Evolutionary conservation across 208 protist species (phyloP), one percentile per base, ranked within the genome.

Genomic region (Crithidia bombi): DNA sequence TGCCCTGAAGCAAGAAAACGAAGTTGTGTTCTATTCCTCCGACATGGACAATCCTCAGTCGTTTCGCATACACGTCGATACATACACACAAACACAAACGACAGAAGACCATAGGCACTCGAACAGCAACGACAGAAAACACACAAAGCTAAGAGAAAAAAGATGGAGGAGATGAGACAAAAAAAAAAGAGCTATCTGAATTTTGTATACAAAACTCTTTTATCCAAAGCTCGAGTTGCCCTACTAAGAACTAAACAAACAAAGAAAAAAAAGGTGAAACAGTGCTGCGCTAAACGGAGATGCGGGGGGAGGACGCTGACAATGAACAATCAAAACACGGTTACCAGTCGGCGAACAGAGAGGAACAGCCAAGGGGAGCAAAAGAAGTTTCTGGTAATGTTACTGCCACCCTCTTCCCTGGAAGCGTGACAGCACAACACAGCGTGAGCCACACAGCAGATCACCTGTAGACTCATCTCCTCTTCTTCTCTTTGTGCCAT

Each of bases 71-170:
- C n/a, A 30, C n/a, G n/a, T n/a, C n/a, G n/a, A n/a, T n/a, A n/a
- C n/a, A n/a, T n/a, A n/a, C 36, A 52, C 17, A 33, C 14, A 38
- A 2, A 17, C 59, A 43, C 15, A 41, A 52, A 62, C 49, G n/a
- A 75, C 30, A 58, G 66, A 14, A 62, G 46, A 55, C 50, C 47
- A 57, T 65, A 39, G 17, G 36, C 50, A 65, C 69, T 32, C 32
- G 39, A 28, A 39, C 35, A 41, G 56, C 21, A 25, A 62, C 32
- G 23, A 62, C 21, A 47, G 38, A 49, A 62, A 44, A 43, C 15
- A 17, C 2, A 65, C 32, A 25, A 51, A 68, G n/a, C 17, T 26
- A 50, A 56, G 67, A 59, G 19, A 44, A 44, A 44, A 44, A 59
- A 17, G 44, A n/a, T n/a, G n/a, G n/a, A 30, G 28, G 5, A 44